A percentile compares a stretch with the other conserved stretches of the same genome.
These are phyloP conservation scores for Claviceps digitariae DNA, from an alignment of 2,329 filamentous ascomycete genomes.

Conservation along the genomic window DNA sequence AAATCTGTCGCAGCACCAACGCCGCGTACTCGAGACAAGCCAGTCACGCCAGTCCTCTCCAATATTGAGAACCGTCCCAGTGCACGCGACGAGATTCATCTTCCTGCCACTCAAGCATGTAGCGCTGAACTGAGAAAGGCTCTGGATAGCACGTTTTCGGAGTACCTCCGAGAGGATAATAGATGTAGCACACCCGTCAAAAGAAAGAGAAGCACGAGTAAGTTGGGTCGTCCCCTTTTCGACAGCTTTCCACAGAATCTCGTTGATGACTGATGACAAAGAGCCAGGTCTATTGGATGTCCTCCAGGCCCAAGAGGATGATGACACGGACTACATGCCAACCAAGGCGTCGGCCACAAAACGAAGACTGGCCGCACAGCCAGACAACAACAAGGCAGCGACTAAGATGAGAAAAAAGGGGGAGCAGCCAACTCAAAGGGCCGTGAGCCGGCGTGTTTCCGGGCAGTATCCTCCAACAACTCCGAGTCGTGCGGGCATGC, in stretches of 20 bases:
- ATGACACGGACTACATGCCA: slow-evolving; percentile 3
- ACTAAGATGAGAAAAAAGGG: neutral
- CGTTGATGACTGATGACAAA: neutral
- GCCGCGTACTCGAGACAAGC: neutral
- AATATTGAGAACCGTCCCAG: neutral
- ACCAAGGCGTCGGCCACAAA: neutral
- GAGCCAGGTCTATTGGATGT: neutral
- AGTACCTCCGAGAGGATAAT: neutral
- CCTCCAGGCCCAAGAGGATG: neutral
- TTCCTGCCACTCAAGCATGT: neutral
- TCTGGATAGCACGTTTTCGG: neutral
- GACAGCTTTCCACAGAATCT: neutral
- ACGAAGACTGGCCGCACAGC: neutral
- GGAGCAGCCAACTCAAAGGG: neutral
- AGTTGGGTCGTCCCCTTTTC: neutral
- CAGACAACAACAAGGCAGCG: slow-evolving; percentile 7
- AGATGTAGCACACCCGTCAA: neutral
- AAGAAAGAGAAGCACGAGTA: neutral
- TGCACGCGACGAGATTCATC: too few relatives aligned
- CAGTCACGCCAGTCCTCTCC: neutral
- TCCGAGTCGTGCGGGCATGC: neutral
- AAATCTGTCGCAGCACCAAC: neutral
- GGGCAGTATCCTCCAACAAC: neutral
- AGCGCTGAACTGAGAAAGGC: neutral
- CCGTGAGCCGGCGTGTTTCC: neutral